These are phyloP conservation scores for Aspergillus funiculosus DNA, from an alignment of 495 filamentous ascomycete genomes.

Conservation along the genomic window DNA sequence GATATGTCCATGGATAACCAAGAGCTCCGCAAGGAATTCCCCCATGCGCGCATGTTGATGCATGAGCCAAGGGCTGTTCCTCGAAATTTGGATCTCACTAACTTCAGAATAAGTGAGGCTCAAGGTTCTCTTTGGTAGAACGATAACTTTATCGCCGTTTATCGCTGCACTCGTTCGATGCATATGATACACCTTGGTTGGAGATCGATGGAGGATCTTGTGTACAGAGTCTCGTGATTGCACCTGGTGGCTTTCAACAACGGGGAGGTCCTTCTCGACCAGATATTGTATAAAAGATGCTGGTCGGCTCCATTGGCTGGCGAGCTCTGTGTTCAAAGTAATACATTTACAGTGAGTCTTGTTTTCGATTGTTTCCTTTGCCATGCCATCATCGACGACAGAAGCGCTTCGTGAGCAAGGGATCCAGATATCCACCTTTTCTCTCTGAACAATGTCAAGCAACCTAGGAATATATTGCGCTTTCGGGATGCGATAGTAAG, in stretches of 20 bases:
- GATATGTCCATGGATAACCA: constrained; percentile 56
- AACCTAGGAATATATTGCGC: constrained; percentile 46
- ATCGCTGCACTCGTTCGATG: constrained; percentile 53
- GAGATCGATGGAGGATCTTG: constrained; percentile 48
- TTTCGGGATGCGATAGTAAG: constrained; percentile 50
- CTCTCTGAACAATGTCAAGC: constrained; percentile 50
- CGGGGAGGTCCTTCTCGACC: constrained; percentile 43
- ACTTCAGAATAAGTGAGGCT: constrained; percentile 51
- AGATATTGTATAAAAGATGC: constrained; percentile 54
- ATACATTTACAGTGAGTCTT: constrained; percentile 56
- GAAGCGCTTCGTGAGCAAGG: constrained; percentile 58
- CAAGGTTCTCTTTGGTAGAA: constrained; percentile 50
- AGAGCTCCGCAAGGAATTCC: constrained; percentile 64
- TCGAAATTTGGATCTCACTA: constrained; percentile 49
- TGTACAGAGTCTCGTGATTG: constrained; percentile 51
- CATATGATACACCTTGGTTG: constrained; percentile 52
- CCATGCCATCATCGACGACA: constrained; percentile 57
- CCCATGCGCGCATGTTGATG: constrained; percentile 59
- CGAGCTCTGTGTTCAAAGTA: constrained; percentile 46
- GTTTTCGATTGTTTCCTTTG: constrained; percentile 55
- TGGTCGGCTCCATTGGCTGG: constrained; percentile 50
- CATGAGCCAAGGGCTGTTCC: constrained; percentile 57
- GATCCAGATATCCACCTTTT: constrained; percentile 68
- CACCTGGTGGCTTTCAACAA: constrained; percentile 55
- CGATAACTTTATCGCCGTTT: constrained; percentile 39